Percentiles rank a stretch among this genome's conserved stretches.
phyloP scores from a whole-genome alignment of 2,329 filamentous ascomycete species.

The Podosphaera leucotricha region DNA sequence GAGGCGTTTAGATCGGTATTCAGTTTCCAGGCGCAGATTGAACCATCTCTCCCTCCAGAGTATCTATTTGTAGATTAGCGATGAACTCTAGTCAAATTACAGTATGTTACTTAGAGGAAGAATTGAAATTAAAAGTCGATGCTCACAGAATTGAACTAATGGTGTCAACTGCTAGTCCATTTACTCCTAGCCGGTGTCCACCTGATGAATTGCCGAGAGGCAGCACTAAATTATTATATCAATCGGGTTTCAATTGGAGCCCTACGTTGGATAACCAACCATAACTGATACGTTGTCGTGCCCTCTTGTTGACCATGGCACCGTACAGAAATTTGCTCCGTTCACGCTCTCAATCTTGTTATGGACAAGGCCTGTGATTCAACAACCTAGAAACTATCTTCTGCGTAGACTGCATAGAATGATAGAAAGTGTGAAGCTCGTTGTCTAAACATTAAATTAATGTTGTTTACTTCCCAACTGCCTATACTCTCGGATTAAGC shows the following conservation, averaged over 20 bases:
- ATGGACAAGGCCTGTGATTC: too few relatives aligned
- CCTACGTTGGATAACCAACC: constrained; percentile 21
- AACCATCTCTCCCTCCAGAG: constrained; percentile 83
- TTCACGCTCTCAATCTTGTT: too few relatives aligned
- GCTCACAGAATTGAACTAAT: constrained; percentile 61
- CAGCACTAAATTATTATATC: constrained; percentile 27
- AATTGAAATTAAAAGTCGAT: background rate
- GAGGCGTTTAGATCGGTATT: constrained; percentile 36
- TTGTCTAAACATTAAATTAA: too few relatives aligned
- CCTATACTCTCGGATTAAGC: too few relatives aligned
- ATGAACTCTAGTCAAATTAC: background rate
- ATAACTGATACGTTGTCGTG: constrained; percentile 47
- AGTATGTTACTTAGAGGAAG: background rate
- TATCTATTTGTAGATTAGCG: constrained; percentile 36
- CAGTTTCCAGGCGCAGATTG: constrained; percentile 88
- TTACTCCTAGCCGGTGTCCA: constrained; percentile 82
- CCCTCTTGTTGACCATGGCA: constrained; percentile 25
- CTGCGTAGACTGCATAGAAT: too few relatives aligned
- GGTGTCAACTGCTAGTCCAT: constrained; percentile 72
- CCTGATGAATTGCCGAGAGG: constrained; percentile 51
- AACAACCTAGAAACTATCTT: too few relatives aligned
- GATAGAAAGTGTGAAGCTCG: too few relatives aligned
- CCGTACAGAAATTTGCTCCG: too few relatives aligned
- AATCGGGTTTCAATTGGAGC: constrained; percentile 3
- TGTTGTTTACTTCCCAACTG: too few relatives aligned